Evolutionary conservation across 148 eudicot genomes (phyloP).

Genomic region (Fagopyrum homotropicum): DNA sequence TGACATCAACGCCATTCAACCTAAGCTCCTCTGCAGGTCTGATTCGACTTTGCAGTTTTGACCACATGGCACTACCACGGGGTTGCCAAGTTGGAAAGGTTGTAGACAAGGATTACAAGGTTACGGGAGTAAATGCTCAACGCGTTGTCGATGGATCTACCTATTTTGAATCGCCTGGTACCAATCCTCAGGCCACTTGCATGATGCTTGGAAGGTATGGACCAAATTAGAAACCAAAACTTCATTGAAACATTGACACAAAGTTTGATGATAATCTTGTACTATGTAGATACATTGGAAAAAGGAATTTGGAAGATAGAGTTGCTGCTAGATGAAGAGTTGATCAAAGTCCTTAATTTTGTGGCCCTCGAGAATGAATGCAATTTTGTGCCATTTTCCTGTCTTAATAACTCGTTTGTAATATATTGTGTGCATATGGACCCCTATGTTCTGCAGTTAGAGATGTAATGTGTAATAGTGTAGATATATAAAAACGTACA

Average conservation of each 20-base stretch:
- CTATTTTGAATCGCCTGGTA: slow-evolving; percentile 39
- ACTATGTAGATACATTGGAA: slow-evolving; percentile 27
- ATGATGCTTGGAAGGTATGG: slow-evolving; percentile 57
- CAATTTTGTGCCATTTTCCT: not conserved
- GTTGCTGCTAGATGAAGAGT: not conserved
- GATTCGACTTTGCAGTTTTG: slow-evolving; percentile 53
- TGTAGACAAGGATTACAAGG: slow-evolving; percentile 39
- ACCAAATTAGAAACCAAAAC: too few relatives aligned
- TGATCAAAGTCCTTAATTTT: not conserved
- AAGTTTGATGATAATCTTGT: too few relatives aligned
- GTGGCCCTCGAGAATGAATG: not conserved
- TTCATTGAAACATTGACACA: too few relatives aligned
- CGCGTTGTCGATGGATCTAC: slow-evolving; percentile 51
- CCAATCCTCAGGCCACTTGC: slow-evolving; percentile 61
- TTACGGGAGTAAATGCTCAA: slow-evolving; percentile 34
- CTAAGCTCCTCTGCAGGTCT: slow-evolving; percentile 61
- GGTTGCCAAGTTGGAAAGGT: slow-evolving; percentile 56
- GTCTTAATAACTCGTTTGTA: not conserved
- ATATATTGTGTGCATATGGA: not conserved
- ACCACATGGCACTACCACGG: slow-evolving; percentile 72
- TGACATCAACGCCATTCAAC: slow-evolving; percentile 30
- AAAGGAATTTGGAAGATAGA: slow-evolving; percentile 24
- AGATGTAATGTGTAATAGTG: not conserved
- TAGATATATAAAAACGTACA: too few relatives aligned
- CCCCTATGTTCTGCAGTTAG: not conserved